A percentile compares a stretch with the other conserved stretches of the same genome.
Conservation (phyloP, 352 stramenopile species). For the Phytophthora capsici region DNA sequence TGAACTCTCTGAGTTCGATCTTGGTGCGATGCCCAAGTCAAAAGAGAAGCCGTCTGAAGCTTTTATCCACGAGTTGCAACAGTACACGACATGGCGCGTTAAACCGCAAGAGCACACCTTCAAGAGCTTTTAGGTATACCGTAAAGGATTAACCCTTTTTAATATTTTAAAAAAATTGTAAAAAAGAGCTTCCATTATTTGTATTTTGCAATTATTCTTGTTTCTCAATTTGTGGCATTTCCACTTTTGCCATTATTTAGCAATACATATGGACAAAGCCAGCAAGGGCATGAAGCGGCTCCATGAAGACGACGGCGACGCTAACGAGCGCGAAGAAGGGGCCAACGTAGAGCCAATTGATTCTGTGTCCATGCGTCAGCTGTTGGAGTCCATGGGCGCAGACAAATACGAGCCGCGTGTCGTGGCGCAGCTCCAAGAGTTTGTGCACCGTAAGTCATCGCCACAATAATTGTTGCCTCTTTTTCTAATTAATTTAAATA, state of each 20-base stretch:
- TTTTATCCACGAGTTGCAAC: slow-evolving; percentile 77
- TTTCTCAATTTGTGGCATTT: slow-evolving; percentile 15
- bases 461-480: background rate
- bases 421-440: slow-evolving; percentile 83
- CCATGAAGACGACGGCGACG: slow-evolving; percentile 69
- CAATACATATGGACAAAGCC: slow-evolving; percentile 28
- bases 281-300: slow-evolving; percentile 39
- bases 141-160: too few relatives aligned
- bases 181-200: slow-evolving; percentile 12
- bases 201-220: background rate
- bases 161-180: too few relatives aligned
- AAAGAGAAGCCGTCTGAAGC: slow-evolving; percentile 57
- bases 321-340: slow-evolving; percentile 42
- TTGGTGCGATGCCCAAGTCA: slow-evolving; percentile 55
- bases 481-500: slow-evolving; percentile 6
- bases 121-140: slow-evolving; percentile 75
- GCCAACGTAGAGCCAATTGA: slow-evolving; percentile 63
- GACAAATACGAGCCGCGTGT: slow-evolving; percentile 83
- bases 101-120: slow-evolving; percentile 66
- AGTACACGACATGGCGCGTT: slow-evolving; percentile 86
- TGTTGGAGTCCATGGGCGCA: slow-evolving; percentile 84
- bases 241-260: slow-evolving; percentile 21
- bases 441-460: slow-evolving; percentile 67
- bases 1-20: slow-evolving; percentile 75
- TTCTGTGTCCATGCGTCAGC: slow-evolving; percentile 55